A percentile compares a stretch with the other conserved stretches of the same genome.
Evolutionary conservation across 768 basidiomycete genomes (phyloP).

Genomic region (Boletus coccyginus): DNA sequence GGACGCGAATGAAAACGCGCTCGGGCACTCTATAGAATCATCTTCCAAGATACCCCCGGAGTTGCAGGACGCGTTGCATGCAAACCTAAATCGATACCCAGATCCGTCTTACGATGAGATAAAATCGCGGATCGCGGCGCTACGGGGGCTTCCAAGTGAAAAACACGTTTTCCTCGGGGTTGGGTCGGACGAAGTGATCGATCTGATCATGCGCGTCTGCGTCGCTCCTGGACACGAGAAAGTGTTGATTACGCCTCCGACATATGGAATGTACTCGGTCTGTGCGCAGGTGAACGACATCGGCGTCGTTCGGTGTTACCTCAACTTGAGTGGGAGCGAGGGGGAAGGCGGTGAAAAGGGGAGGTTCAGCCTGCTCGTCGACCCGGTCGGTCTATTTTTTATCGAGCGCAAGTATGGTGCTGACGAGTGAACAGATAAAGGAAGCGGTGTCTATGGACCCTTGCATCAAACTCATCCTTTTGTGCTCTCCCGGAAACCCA

Average conservation of each 20-base stretch:
- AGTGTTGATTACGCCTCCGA: slow-evolving; percentile 88
- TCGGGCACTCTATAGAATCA: slow-evolving; percentile 75
- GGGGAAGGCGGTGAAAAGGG: slow-evolving; percentile 76
- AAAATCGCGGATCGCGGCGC: slow-evolving; percentile 68
- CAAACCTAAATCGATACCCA: slow-evolving; percentile 87
- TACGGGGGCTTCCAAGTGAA: slow-evolving; percentile 62
- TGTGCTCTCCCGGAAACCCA: slow-evolving; percentile 97
- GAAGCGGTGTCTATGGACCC: slow-evolving; percentile 64
- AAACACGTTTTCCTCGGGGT: slow-evolving; percentile 91
- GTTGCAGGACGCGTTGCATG: slow-evolving; percentile 38
- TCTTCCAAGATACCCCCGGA: slow-evolving; percentile 31
- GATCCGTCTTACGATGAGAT: slow-evolving; percentile 83
- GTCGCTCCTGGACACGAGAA: slow-evolving; percentile 78
- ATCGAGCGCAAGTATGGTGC: not conserved
- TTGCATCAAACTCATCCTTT: slow-evolving; percentile 85
- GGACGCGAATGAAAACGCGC: slow-evolving; percentile 96
- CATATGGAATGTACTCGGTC: slow-evolving; percentile 98
- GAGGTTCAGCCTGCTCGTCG: slow-evolving; percentile 70
- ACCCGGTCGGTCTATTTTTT: slow-evolving; percentile 52
- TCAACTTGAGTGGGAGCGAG: slow-evolving; percentile 53
- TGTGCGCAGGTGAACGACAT: slow-evolving; percentile 96
- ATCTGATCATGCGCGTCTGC: slow-evolving; percentile 87
- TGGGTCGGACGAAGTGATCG: slow-evolving; percentile 95
- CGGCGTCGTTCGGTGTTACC: slow-evolving; percentile 70
- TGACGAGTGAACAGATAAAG: slow-evolving; percentile 55